phyloP scores from a whole-genome alignment of 2,329 filamentous ascomycete genomes.

The Elsinoe fawcettii region DNA sequence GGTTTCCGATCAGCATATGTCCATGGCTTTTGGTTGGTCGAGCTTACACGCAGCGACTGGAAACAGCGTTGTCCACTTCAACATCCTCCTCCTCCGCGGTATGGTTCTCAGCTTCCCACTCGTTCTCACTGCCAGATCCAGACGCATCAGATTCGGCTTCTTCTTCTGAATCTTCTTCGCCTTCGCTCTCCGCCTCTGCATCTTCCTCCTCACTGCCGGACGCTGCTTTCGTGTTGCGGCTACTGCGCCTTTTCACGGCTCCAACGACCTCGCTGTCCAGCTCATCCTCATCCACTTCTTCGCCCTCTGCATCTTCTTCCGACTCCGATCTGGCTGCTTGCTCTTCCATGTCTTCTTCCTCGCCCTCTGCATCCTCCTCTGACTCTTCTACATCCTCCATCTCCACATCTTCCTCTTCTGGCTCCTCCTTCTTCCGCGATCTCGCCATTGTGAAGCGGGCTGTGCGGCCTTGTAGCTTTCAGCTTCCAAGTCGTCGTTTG shows the following conservation, averaged over 20 bases:
- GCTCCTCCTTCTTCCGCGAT: slow-evolving; percentile 19
- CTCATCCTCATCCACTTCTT: slow-evolving; percentile 49
- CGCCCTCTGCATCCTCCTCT: slow-evolving; percentile 45
- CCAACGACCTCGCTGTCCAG: slow-evolving; percentile 37
- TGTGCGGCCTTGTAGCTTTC: not conserved
- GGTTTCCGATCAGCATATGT: slow-evolving; percentile 25
- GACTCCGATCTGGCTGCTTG: slow-evolving; percentile 35
- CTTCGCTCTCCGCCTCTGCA: slow-evolving; percentile 33
- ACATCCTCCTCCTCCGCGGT: slow-evolving; percentile 47
- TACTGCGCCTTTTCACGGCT: slow-evolving; percentile 30
- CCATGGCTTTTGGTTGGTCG: not conserved
- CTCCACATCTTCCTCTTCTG: slow-evolving; percentile 25
- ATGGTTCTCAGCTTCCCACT: slow-evolving; percentile 47
- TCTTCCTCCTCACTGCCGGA: slow-evolving; percentile 30
- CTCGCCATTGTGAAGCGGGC: slow-evolving; percentile 7
- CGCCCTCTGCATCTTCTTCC: slow-evolving; percentile 49
- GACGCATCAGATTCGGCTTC: slow-evolving; percentile 21
- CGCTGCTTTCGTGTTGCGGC: slow-evolving; percentile 16
- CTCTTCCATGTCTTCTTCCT: slow-evolving; percentile 42
- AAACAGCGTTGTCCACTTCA: slow-evolving; percentile 46
- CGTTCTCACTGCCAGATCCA: slow-evolving; percentile 39
- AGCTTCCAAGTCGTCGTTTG: not conserved
- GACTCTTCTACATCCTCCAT: slow-evolving; percentile 27
- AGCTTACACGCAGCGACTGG: slow-evolving; percentile 59
- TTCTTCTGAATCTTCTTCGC: slow-evolving; percentile 16